A percentile compares a stretch with the other conserved stretches of the same genome.
Evolutionary conservation across 768 basidiomycete species (phyloP).

Genomic region (Trichaptum fuscoviolaceum): DNA sequence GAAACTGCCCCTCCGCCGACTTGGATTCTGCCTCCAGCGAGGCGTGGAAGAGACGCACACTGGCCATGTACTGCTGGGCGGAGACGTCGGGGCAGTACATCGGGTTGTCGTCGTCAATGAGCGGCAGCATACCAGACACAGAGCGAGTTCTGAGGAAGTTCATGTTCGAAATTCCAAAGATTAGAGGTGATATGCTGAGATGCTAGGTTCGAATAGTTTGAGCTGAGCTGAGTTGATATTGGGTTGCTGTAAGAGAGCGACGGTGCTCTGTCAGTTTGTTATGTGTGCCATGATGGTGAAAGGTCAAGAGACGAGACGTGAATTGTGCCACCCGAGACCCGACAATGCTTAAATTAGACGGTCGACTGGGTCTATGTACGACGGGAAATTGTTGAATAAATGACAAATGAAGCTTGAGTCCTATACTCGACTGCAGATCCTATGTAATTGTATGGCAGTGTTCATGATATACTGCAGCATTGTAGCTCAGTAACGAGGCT

Average conservation of each 20-base stretch:
- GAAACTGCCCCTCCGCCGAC: background rate
- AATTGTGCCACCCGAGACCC: background rate
- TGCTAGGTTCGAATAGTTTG: background rate
- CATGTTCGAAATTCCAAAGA: background rate
- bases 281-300: background rate
- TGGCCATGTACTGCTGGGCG: slow-evolving; percentile 41
- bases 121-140: slow-evolving; percentile 23
- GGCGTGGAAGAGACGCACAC: slow-evolving; percentile 26
- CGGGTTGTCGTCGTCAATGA: slow-evolving; percentile 50
- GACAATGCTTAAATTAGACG: background rate
- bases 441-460: no score
- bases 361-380: background rate
- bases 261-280: background rate
- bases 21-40: background rate
- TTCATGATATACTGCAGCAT: no score
- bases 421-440: no score
- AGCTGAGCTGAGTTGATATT: background rate
- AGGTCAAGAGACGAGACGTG: background rate
- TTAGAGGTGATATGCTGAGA: background rate
- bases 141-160: slow-evolving; percentile 4
- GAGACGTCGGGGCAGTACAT: slow-evolving; percentile 51
- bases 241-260: background rate
- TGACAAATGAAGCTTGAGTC: no score
- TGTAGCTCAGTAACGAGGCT: no score
- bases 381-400: no score